A percentile compares a stretch with the other conserved stretches of the same genome.
phyloP scores from a whole-genome alignment of 306 rosid species.

The Boehmeria nivea region DNA sequence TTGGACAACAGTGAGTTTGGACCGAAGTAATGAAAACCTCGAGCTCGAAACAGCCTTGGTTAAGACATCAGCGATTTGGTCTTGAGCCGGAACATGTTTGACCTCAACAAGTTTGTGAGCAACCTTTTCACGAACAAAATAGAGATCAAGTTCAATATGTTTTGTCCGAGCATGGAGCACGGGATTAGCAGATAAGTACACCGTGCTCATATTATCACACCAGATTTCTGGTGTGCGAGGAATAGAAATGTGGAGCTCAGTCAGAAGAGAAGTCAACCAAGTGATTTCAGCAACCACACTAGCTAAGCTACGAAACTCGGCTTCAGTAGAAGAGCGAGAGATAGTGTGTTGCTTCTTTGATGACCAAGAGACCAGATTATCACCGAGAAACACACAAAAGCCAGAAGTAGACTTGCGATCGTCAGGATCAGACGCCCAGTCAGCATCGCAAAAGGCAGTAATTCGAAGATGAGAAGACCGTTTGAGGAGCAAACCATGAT shows the following conservation, averaged over 20 bases:
- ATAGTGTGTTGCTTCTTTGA: background rate
- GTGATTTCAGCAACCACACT: background rate
- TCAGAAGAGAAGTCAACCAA: background rate
- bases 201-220: background rate
- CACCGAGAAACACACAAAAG: background rate
- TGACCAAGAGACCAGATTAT: too few species aligned
- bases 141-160: background rate
- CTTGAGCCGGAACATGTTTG: background rate
- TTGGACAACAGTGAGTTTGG: too few species aligned
- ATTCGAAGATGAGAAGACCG: background rate
- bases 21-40: too few species aligned
- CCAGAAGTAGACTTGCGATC: background rate
- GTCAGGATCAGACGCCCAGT: background rate
- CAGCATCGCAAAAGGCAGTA: background rate
- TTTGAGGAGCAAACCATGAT: background rate
- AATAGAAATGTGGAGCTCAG: background rate
- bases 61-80: too few species aligned
- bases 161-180: background rate
- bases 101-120: background rate
- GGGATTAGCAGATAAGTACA: background rate
- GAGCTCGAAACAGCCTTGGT: too few species aligned
- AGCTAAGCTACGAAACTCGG: background rate
- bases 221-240: background rate
- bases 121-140: background rate
- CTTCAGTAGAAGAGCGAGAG: background rate